phyloP scores from a whole-genome alignment of 306 rosid species.

The Lathyrus sativus region DNA sequence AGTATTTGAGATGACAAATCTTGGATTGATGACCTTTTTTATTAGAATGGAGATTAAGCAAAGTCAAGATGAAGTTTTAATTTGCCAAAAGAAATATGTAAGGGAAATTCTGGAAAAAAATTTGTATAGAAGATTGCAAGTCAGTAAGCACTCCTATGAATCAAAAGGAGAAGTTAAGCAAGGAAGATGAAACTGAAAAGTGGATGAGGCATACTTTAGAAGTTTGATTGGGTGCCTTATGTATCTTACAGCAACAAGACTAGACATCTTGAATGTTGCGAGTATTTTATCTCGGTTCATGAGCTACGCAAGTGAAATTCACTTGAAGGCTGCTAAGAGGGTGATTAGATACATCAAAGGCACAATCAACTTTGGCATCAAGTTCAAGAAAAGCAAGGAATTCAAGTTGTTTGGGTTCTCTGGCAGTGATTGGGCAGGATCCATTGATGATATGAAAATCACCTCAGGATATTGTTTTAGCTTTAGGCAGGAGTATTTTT shows the following conservation, averaged over 20 bases:
- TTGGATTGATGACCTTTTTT: too few species aligned
- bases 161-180: not conserved
- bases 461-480: not conserved
- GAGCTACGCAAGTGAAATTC: not conserved
- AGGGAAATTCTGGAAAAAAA: not conserved
- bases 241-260: not conserved
- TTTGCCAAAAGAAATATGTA: too few species aligned
- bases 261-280: not conserved
- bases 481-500: not conserved
- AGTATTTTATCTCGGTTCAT: not conserved
- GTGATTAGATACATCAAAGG: too few species aligned
- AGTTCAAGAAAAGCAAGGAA: too few species aligned
- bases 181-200: not conserved
- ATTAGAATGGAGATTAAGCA: too few species aligned
- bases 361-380: too few species aligned
- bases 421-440: not conserved
- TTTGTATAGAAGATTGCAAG: too few species aligned
- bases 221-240: not conserved
- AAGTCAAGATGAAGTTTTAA: too few species aligned
- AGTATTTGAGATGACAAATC: too few species aligned
- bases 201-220: not conserved
- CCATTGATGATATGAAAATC: too few species aligned
- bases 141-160: not conserved
- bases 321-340: too few species aligned
- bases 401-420: not conserved